Evolutionary conservation across 768 basidiomycete species (phyloP).

Genomic region (Calocybe cyanea): DNA sequence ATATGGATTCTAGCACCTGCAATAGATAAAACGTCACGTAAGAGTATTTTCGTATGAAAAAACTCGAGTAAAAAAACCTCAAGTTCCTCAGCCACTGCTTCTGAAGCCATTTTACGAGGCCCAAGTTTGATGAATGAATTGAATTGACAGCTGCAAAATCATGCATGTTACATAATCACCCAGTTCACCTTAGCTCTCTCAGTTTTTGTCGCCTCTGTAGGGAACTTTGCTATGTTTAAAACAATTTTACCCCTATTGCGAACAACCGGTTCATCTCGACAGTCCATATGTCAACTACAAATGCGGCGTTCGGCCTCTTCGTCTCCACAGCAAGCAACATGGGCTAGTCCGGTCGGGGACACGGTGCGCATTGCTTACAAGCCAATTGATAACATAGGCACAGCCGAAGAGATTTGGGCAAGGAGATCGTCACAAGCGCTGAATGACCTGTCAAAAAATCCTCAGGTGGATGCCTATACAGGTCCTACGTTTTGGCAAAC

Average conservation of each 20-base stretch:
- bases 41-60: slow-evolving; percentile 5
- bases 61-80: slow-evolving; percentile 56
- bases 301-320: slow-evolving; percentile 3
- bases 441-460: slow-evolving; percentile 16
- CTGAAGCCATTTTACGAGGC: slow-evolving; percentile 49
- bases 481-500: slow-evolving; percentile 25
- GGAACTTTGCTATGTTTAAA: slow-evolving; percentile 5
- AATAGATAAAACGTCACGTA: slow-evolving; percentile 2
- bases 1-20: slow-evolving; percentile 93
- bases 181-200: too few relatives aligned
- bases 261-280: slow-evolving; percentile 2
- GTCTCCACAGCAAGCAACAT: too few relatives aligned
- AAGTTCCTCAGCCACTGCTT: slow-evolving; percentile 80
- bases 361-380: not conserved
- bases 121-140: not conserved
- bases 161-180: too few relatives aligned
- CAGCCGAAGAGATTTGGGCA: slow-evolving; percentile 38
- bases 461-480: slow-evolving; percentile 50
- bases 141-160: too few relatives aligned
- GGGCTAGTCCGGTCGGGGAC: not conserved
- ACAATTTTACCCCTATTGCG: slow-evolving; percentile 10
- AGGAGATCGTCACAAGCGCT: slow-evolving; percentile 23
- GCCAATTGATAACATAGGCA: not conserved
- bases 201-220: not conserved
- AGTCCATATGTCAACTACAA: slow-evolving; percentile 5